A percentile compares a stretch with the other conserved stretches of the same genome.
These are phyloP conservation scores for Purshia tridentata DNA, from an alignment of 306 rosid genomes.

Conservation along the genomic window DNA sequence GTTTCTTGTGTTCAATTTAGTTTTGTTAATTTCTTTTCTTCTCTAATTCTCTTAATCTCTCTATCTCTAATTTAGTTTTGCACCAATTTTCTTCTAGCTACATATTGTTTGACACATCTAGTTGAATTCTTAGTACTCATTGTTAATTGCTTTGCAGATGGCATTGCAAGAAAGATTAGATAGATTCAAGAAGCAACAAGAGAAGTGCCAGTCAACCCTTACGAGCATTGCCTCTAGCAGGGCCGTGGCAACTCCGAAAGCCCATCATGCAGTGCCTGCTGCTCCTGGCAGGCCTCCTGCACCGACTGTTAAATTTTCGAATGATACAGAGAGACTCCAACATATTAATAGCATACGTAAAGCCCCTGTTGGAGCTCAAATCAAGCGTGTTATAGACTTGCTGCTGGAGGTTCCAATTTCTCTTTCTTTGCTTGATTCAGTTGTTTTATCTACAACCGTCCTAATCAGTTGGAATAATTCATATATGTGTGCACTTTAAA, in stretches of 20 bases:
- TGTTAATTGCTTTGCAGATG: too few species aligned
- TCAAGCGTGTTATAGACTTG: constrained; percentile 82
- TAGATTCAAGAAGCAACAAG: constrained; percentile 74
- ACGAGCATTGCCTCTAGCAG: constrained; percentile 61
- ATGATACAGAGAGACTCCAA: constrained; percentile 92
- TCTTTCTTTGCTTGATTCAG: constrained; percentile 9
- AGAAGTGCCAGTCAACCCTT: constrained; percentile 61
- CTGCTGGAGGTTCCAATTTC: constrained; percentile 57
- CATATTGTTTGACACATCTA: too few species aligned
- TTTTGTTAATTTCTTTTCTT: too few species aligned
- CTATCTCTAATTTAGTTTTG: too few species aligned
- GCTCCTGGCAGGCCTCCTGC: constrained; percentile 42
- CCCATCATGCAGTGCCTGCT: constrained; percentile 29
- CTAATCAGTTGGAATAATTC: background rate
- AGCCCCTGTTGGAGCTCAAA: constrained; percentile 85
- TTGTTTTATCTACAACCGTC: background rate
- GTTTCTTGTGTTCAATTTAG: too few species aligned
- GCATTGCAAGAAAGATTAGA: constrained; percentile 60
- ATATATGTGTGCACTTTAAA: constrained; percentile 1
- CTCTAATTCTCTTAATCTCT: too few species aligned
- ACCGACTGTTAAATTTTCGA: constrained; percentile 75
- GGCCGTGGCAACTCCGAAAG: constrained; percentile 28
- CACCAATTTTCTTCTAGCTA: too few species aligned
- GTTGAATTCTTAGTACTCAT: too few species aligned
- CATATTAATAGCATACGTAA: constrained; percentile 76